Evolutionary conservation across 495 filamentous ascomycete species (phyloP), one percentile per base, ranked within the genome.

Genomic region (Hapsidospora chrysogenum): DNA sequence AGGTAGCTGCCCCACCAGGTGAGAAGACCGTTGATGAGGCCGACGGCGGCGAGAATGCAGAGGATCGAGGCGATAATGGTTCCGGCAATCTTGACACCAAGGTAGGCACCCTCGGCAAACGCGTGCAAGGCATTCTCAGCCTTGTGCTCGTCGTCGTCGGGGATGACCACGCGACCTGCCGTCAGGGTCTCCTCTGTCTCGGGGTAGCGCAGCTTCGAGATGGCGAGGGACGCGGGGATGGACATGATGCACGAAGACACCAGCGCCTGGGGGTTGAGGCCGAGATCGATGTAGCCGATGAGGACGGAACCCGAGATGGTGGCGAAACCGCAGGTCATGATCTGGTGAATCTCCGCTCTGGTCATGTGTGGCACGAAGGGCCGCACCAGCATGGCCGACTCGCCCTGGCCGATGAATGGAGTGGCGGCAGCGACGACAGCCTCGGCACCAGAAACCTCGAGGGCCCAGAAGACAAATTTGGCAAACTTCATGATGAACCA

Each of bases 211-310:
- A 93, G 64, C 54, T 92, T 92, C 29, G 80, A 86, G 20, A 82
- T 70, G 14, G 85, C 84, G 8, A 94, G 64, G 2, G 80, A 86
- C 0, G 84, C 82, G 0, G 85, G 85, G 41, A 93, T 93, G 32
- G 74, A 81, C 85, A 94, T 94, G 43, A 93, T 81, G 47, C 78
- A 83, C 26, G 78, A 78, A n/a, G 81, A 89, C 31, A 94, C 75
- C n/a, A 94, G 65, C 2, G 85, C 85, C 49, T 86, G 74, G 0
- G 81, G 61, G 50, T 78, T 85, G 35, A 92, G 62, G 21, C 84
- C 84, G 47, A 93, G 73, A 9, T 63, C 57, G 38, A 86, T 78
- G 48, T 85, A 89, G 9, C 78, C 81, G 19, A 86, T 72, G 13
- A 94, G 56, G 18, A 93, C 83, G 44, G 66, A 74, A 27, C 81